A percentile compares a stretch with the other conserved stretches of the same genome.
Evolutionary conservation across 192 early-diverging fungal genomes (phyloP).

Genomic region (Piromyces finnis): DNA sequence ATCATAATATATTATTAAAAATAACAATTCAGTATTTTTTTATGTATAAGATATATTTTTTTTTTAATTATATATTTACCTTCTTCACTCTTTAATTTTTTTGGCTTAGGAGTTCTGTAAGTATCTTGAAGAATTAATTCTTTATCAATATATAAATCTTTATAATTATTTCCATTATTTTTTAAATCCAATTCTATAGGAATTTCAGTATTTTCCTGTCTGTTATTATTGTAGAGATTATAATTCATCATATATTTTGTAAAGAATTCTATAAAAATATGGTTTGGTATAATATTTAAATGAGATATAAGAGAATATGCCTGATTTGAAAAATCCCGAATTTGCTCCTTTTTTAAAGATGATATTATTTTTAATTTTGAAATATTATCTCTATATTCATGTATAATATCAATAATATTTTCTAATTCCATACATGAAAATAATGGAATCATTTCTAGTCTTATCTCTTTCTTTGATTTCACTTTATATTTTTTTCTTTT

Average conservation of each 20-base stretch:
- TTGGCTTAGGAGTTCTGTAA: not conserved
- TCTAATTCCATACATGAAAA: not conserved
- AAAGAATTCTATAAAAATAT: not conserved
- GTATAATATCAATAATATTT: not conserved
- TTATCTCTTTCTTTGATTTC: not conserved
- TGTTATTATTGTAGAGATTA: not conserved
- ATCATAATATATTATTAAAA: no score
- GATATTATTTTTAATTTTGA: not conserved
- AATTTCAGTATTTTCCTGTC: not conserved
- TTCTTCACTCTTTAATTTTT: not conserved
- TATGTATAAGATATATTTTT: no score
- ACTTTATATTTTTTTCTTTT: not conserved
- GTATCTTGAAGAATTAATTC: not conserved
- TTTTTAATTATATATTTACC: not conserved
- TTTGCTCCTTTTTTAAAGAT: not conserved
- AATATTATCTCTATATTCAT: not conserved
- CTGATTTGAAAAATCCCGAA: not conserved
- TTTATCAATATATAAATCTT: not conserved
- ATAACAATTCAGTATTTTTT: no score
- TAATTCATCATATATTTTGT: not conserved
- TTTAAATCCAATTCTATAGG: no score
- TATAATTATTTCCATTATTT: not conserved
- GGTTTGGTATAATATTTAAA: not conserved
- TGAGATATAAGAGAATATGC: not conserved
- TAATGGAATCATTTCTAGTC: not conserved